Percentiles rank a stretch among this genome's conserved stretches.
Conservation (phyloP, 306 rosid genomes). For the Vigna nakashimae region DNA sequence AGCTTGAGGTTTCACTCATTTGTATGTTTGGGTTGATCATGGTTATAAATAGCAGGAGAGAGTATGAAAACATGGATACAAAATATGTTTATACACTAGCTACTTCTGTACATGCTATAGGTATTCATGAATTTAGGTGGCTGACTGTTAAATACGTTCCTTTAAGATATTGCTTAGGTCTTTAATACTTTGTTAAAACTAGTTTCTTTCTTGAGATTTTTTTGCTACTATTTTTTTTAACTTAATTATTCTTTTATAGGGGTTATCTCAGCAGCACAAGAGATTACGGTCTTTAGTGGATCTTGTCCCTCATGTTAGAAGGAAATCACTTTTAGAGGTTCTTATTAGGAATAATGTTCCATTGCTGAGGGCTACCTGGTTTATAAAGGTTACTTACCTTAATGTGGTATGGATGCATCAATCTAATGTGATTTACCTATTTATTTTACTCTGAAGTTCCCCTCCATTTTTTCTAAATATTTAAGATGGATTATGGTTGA, state of each 20-base stretch:
- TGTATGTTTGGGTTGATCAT: background rate
- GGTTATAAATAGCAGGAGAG: background rate
- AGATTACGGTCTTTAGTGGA: slow-evolving; percentile 79
- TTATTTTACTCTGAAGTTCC: background rate
- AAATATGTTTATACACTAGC: slow-evolving; percentile 16
- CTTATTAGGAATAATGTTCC: slow-evolving; percentile 93
- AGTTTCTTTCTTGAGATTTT: background rate
- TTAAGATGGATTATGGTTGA: slow-evolving; percentile 50
- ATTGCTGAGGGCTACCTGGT: slow-evolving; percentile 95
- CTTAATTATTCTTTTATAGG: slow-evolving; percentile 55
- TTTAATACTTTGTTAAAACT: background rate
- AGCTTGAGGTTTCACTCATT: background rate
- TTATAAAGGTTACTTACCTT: slow-evolving; percentile 85
- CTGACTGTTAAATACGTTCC: background rate
- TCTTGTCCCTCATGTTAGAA: slow-evolving; percentile 90
- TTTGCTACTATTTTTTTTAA: background rate
- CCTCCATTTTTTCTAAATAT: background rate
- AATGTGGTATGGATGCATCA: slow-evolving; percentile 73
- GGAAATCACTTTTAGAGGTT: slow-evolving; percentile 76
- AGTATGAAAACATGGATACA: background rate
- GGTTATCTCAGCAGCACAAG: slow-evolving; percentile 94
- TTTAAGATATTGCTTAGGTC: background rate
- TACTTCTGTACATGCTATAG: background rate
- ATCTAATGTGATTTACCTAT: slow-evolving; percentile 15
- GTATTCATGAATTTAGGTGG: slow-evolving; percentile 25